Percentiles rank a stretch among this genome's conserved stretches.
These are phyloP conservation scores for Fraxinus sp. DNA, from an alignment of 305 asterid genomes.

Conservation along the genomic window DNA sequence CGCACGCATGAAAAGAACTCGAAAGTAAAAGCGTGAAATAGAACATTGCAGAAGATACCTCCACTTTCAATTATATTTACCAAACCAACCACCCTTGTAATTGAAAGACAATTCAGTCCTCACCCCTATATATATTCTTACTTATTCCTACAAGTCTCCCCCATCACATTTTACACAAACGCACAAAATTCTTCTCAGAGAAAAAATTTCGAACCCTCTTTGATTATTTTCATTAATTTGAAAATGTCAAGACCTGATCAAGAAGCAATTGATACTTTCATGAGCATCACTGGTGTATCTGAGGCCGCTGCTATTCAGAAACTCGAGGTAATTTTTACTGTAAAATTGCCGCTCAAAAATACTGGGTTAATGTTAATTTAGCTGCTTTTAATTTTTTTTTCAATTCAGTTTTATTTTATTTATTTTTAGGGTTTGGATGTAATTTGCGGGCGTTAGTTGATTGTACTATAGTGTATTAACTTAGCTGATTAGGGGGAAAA, in stretches of 20 bases:
- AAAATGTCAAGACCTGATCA: conserved; percentile 71
- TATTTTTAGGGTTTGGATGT: background rate
- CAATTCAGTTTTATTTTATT: background rate
- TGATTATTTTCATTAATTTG: background rate
- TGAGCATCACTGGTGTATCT: conserved; percentile 76
- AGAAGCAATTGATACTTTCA: conserved; percentile 69
- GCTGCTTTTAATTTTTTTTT: background rate
- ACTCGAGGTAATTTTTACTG: conserved; percentile 51
- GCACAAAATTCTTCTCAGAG: background rate
- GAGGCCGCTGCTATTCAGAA: conserved; percentile 62
- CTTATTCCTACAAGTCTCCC: background rate
- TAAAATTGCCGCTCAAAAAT: background rate
- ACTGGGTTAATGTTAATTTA: background rate
- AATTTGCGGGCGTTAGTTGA: background rate
- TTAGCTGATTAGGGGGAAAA: background rate
- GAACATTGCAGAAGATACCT: conserved; percentile 21
- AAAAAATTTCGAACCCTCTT: background rate
- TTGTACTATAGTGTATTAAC: background rate
- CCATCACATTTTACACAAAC: background rate
- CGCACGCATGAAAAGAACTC: background rate
- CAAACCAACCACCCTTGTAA: conserved; percentile 6
- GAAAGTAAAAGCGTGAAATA: conserved; percentile 19
- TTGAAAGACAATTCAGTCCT: background rate
- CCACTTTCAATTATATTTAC: conserved; percentile 20
- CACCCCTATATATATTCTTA: background rate